A percentile compares a stretch with the other conserved stretches of the same genome.
Conservation (phyloP, 1,284 basidiomycete genomes). For the Apiotrichum porosum region DNA sequence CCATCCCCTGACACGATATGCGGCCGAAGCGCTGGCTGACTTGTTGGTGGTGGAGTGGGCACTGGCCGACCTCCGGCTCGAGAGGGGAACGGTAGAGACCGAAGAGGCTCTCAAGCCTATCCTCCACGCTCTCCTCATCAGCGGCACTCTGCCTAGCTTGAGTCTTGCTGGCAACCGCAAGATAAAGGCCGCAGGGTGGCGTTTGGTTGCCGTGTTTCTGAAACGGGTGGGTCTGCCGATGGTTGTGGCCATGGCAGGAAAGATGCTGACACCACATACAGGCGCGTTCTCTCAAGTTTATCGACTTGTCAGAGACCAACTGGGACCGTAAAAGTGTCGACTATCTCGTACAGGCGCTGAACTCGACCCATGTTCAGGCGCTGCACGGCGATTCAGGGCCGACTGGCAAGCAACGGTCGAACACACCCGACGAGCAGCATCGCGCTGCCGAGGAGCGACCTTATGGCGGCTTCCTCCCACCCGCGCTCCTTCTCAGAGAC, state of each 20-base stretch:
- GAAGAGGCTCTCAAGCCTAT: slow-evolving; percentile 82
- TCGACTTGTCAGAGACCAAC: slow-evolving; percentile 83
- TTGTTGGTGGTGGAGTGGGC: slow-evolving; percentile 87
- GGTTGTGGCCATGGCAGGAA: too few relatives aligned
- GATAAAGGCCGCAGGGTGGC: slow-evolving; percentile 72
- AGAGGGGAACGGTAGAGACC: slow-evolving; percentile 68
- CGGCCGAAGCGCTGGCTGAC: slow-evolving; percentile 76
- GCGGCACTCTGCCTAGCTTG: slow-evolving; percentile 72
- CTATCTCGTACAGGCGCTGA: slow-evolving; percentile 69
- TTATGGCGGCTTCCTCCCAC: slow-evolving; percentile 37
- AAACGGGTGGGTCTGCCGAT: slow-evolving; percentile 64
- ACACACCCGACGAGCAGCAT: background rate
- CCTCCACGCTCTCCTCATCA: slow-evolving; percentile 82
- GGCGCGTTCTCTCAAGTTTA: slow-evolving; percentile 70
- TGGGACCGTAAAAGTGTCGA: slow-evolving; percentile 81
- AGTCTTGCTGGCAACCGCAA: slow-evolving; percentile 82
- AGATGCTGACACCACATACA: too few relatives aligned
- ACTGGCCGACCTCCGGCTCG: slow-evolving; percentile 70
- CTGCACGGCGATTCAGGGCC: background rate
- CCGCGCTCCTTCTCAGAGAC: slow-evolving; percentile 38
- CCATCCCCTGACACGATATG: slow-evolving; percentile 60
- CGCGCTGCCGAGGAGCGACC: slow-evolving; percentile 15
- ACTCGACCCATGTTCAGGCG: slow-evolving; percentile 14
- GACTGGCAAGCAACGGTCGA: too few relatives aligned
- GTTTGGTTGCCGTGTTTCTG: slow-evolving; percentile 73